phyloP scores from a whole-genome alignment of 164 flowering plant genomes.

The Magnolia sinica region DNA sequence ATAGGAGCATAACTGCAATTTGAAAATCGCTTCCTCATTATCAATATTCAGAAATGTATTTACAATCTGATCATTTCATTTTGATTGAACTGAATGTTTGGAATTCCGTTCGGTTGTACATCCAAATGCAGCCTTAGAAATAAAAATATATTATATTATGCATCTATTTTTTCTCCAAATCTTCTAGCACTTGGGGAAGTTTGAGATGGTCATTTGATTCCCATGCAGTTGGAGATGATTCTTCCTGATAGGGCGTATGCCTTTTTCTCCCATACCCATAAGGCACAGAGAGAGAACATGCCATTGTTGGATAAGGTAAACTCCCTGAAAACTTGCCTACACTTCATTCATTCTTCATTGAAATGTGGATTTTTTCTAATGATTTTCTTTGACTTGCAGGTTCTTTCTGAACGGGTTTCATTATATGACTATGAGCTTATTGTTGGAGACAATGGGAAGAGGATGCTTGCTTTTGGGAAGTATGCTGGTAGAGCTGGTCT shows the following conservation, averaged over 20 bases:
- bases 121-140: too few relatives aligned
- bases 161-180: not conserved
- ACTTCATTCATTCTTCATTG: not conserved
- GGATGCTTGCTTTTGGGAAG: conserved; percentile 93
- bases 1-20: not conserved
- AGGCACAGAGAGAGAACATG: conserved; percentile 97
- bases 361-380: not conserved
- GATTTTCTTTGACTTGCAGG: conserved; percentile 30
- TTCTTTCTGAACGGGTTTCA: conserved; percentile 66
- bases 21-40: not conserved
- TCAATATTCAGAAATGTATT: not conserved
- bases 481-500: conserved; percentile 97
- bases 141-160: not conserved
- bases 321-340: not conserved
- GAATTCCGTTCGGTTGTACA: too few relatives aligned
- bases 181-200: not conserved
- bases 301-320: conserved; percentile 85
- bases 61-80: not conserved
- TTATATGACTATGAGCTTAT: conserved; percentile 95
- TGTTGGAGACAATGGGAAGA: conserved; percentile 77
- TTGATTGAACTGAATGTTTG: not conserved
- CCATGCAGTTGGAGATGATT: conserved; percentile 82
- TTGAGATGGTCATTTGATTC: conserved; percentile 4
- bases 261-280: conserved; percentile 98
- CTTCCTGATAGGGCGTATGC: conserved; percentile 87